Conservation (phyloP, 1,284 basidiomycete genomes). For the Kwoniella shivajii region DNA sequence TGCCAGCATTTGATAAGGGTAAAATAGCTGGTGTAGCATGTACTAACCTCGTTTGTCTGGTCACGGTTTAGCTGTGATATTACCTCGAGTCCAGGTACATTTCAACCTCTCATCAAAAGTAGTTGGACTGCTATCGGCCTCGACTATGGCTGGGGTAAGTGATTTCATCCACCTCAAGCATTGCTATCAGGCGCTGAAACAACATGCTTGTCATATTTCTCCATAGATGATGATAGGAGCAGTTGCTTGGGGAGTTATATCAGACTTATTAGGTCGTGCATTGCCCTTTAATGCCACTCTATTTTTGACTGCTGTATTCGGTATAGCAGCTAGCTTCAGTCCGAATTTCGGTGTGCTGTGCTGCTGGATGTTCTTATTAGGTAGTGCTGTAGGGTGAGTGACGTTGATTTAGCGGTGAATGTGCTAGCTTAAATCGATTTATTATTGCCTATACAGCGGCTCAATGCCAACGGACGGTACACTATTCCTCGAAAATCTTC, state of each 20-base stretch:
- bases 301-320: constrained; percentile 86
- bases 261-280: constrained; percentile 80
- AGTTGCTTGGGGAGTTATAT: constrained; percentile 86
- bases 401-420: neutral
- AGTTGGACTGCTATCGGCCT: constrained; percentile 46
- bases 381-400: constrained; percentile 71
- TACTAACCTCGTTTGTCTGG: neutral
- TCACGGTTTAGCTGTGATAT: constrained; percentile 72
- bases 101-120: constrained; percentile 58
- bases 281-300: constrained; percentile 91
- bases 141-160: constrained; percentile 60
- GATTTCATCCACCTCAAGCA: neutral
- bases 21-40: too few relatives aligned
- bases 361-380: constrained; percentile 78
- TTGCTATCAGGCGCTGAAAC: neutral
- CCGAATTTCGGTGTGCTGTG: constrained; percentile 75
- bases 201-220: constrained; percentile 55
- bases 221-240: constrained; percentile 98
- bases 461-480: constrained; percentile 98
- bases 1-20: too few relatives aligned
- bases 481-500: constrained; percentile 90
- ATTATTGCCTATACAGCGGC: constrained; percentile 46
- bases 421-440: neutral
- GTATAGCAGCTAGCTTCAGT: constrained; percentile 75
- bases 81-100: constrained; percentile 88